phyloP scores from a whole-genome alignment of 352 stramenopile species.

The Phytophthora agathidicida region DNA sequence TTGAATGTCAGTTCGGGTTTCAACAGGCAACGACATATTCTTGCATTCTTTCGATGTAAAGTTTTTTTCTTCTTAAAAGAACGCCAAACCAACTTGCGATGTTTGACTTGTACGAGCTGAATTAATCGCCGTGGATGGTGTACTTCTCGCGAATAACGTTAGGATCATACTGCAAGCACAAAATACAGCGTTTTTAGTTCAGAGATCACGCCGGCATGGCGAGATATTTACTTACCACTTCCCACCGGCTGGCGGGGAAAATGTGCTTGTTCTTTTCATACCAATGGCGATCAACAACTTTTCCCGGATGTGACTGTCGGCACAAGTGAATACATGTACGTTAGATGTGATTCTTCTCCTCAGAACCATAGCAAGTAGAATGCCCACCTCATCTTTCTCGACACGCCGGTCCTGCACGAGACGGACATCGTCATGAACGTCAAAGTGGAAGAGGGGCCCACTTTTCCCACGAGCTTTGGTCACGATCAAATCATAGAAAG shows the following conservation, averaged over 20 bases:
- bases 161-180: constrained; percentile 66
- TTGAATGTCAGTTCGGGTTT: constrained; percentile 31
- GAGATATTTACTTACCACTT: constrained; percentile 75
- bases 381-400: constrained; percentile 95
- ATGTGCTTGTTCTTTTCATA: constrained; percentile 99
- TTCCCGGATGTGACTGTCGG: constrained; percentile 93
- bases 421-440: constrained; percentile 94
- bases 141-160: constrained; percentile 82
- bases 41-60: too few relatives aligned
- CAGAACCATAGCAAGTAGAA: neutral
- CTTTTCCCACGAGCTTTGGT: constrained; percentile 98
- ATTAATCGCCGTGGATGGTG: constrained; percentile 77
- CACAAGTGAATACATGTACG: constrained; percentile 2
- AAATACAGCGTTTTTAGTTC: constrained; percentile 4
- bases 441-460: constrained; percentile 98
- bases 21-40: constrained; percentile 10
- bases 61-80: too few relatives aligned
- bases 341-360: constrained; percentile 1
- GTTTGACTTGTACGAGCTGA: neutral
- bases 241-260: constrained; percentile 98
- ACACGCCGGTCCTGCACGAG: constrained; percentile 93
- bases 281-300: constrained; percentile 97
- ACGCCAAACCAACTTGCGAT: neutral
- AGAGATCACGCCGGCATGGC: neutral
- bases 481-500: constrained; percentile 99